Conservation (phyloP, 345 rosid species). For the Aurinia saxatilis region DNA sequence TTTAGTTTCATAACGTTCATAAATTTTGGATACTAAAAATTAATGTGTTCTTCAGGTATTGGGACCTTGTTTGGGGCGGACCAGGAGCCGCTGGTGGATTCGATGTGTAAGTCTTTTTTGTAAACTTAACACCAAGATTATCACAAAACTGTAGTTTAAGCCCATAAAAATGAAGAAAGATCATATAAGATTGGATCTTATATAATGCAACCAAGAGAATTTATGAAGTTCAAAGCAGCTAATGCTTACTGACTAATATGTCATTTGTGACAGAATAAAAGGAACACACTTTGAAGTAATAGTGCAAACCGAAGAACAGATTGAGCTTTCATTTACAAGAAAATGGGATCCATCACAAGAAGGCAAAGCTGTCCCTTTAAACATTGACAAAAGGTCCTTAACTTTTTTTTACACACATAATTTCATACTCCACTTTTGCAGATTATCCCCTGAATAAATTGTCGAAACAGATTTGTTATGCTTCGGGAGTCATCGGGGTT, state of each 20-base stretch:
- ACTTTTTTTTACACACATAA: not conserved
- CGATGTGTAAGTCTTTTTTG: slow-evolving; percentile 50
- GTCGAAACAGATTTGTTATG: slow-evolving; percentile 54
- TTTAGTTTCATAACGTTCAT: not conserved
- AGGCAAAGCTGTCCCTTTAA: slow-evolving; percentile 43
- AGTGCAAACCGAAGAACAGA: slow-evolving; percentile 23
- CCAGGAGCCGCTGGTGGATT: slow-evolving; percentile 36
- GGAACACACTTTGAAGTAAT: slow-evolving; percentile 26
- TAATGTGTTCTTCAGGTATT: slow-evolving; percentile 39
- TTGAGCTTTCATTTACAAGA: slow-evolving; percentile 38
- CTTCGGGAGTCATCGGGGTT: slow-evolving; percentile 71
- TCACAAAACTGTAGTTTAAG: not conserved
- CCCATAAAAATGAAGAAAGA: not conserved
- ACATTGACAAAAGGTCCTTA: slow-evolving; percentile 58
- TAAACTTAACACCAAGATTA: not conserved
- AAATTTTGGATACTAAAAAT: not conserved
- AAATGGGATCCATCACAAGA: slow-evolving; percentile 29
- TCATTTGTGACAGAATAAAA: slow-evolving; percentile 20
- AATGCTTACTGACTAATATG: not conserved
- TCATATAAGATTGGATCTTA: not conserved
- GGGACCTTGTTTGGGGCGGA: slow-evolving; percentile 56
- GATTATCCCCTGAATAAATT: not conserved
- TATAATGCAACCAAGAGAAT: not conserved
- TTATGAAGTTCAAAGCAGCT: not conserved
- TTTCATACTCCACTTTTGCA: not conserved